Evolutionary conservation across 176 grass and related monocot species (phyloP), one percentile per base, ranked within the genome.

Genomic region (Oryza glumipatula): DNA sequence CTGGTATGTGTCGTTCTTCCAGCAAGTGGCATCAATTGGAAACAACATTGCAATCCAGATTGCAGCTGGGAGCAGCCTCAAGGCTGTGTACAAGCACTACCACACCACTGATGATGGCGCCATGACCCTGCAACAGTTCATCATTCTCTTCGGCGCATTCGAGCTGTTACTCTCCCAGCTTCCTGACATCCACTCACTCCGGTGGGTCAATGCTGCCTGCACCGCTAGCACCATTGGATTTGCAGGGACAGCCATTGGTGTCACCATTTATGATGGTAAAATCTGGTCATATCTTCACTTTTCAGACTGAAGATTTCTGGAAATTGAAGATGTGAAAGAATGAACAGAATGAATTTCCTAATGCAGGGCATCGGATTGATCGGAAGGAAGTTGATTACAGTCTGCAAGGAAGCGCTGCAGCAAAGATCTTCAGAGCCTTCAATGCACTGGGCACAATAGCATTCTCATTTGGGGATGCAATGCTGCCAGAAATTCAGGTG

Each of bases 1-100:
- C 74, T 94, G 95, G 90, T 92, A 83, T 3, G 90, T 94, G 35
- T 69, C 83, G 8, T 73, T 81, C 43, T 97, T 97, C 76, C 90
- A 94, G 88, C 92, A 97, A 85, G 68, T 94, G 65, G 95, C 92
- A 16, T 94, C 88, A 0, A 12, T 97, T 12, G 92, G 92, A 49
- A 97, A 94, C 74, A 97, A 97, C 75, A 89, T 97, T 5, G 88
- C 90, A 19, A 97, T 97, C 78, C 92, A 97, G 80, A 94, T 94
- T 26, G 92, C 88, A 19, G 95, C 95, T 38, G 90, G 92, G 33
- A 97, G 90, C 81, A 97, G 95, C 86, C 90, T 94, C 45, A 91
- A 97, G 78, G 91, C 91, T 10, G 94, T 93, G 43, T 94, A 92
- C 86, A 97, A 58, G 52, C 77, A 87, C 80, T 92, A 86, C 75